phyloP scores from a whole-genome alignment of 805 yeast genomes.

The Saturnispora ahearnii region DNA sequence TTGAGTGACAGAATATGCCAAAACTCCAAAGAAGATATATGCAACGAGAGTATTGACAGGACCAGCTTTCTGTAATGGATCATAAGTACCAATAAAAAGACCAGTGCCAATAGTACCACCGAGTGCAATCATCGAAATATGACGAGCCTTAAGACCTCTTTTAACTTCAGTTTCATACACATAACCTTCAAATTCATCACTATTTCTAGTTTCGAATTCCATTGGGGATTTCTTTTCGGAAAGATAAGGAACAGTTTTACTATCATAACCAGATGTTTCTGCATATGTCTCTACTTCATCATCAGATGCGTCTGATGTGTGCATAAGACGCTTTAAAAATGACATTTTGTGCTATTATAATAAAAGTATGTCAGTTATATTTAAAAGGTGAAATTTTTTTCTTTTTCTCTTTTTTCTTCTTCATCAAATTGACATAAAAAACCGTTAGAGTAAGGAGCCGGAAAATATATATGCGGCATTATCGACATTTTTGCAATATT shows the following conservation, averaged over 20 bases:
- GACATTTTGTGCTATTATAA: not conserved
- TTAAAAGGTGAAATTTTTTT: not conserved
- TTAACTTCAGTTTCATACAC: constrained; percentile 20
- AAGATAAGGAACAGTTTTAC: not conserved
- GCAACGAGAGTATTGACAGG: constrained; percentile 60
- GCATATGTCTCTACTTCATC: not conserved
- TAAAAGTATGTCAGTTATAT: not conserved
- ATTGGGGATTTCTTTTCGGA: constrained; percentile 3
- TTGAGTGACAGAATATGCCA: constrained; percentile 58
- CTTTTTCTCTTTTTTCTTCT: not conserved
- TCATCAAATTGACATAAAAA: no score
- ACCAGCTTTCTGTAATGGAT: constrained; percentile 49
- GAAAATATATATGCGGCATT: not conserved
- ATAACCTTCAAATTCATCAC: constrained; percentile 7
- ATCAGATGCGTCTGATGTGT: not conserved
- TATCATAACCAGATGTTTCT: not conserved
- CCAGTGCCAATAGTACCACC: constrained; percentile 81
- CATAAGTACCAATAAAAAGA: constrained; percentile 53
- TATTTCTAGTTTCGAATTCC: not conserved
- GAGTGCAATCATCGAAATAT: constrained; percentile 62
- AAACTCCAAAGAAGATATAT: constrained; percentile 52
- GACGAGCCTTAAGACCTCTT: constrained; percentile 54
- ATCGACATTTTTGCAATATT: not conserved
- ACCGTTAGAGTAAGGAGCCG: not conserved
- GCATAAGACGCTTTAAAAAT: constrained; percentile 2